A percentile compares a stretch with the other conserved stretches of the same genome.
These are phyloP conservation scores for Lachnellula willkommii DNA, from an alignment of 2,329 filamentous ascomycete genomes.

Conservation along the genomic window DNA sequence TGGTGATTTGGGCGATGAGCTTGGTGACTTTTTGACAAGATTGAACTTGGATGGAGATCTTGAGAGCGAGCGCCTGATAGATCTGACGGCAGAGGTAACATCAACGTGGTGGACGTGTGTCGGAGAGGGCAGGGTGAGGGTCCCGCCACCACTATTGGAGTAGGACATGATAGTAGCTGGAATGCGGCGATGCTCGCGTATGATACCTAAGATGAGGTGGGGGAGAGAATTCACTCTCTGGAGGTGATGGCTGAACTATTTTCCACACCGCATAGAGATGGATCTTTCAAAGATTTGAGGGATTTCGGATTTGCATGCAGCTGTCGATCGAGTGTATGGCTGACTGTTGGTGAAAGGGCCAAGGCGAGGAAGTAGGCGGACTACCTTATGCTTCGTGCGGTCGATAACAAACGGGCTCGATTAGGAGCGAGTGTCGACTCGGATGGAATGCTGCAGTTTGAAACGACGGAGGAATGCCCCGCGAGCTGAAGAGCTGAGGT, in stretches of 20 bases:
- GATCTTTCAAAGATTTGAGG: not conserved
- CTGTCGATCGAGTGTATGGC: not conserved
- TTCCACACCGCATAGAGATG: slow-evolving; percentile 17
- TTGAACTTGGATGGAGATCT: slow-evolving; percentile 90
- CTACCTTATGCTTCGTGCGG: not conserved
- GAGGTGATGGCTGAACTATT: slow-evolving; percentile 13
- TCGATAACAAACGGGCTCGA: not conserved
- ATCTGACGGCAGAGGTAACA: slow-evolving; percentile 73
- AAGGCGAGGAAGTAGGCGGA: not conserved
- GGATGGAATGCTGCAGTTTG: slow-evolving; percentile 8
- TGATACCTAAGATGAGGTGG: slow-evolving; percentile 11
- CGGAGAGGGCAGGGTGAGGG: slow-evolving; percentile 80
- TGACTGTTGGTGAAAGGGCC: not conserved
- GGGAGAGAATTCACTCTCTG: slow-evolving; percentile 5
- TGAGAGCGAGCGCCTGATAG: slow-evolving; percentile 80
- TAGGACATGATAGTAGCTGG: slow-evolving; percentile 47
- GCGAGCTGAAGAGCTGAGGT: slow-evolving; percentile 2
- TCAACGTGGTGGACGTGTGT: slow-evolving; percentile 79
- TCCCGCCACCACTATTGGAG: slow-evolving; percentile 61
- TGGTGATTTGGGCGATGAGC: slow-evolving; percentile 47
- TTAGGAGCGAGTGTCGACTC: not conserved
- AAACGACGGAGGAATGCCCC: slow-evolving; percentile 13
- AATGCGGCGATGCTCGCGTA: slow-evolving; percentile 22
- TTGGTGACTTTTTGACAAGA: slow-evolving; percentile 45
- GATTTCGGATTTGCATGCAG: not conserved